Conservation (phyloP, 225 moss, liverwort and hornwort species). For the Polytrichum commune region DNA sequence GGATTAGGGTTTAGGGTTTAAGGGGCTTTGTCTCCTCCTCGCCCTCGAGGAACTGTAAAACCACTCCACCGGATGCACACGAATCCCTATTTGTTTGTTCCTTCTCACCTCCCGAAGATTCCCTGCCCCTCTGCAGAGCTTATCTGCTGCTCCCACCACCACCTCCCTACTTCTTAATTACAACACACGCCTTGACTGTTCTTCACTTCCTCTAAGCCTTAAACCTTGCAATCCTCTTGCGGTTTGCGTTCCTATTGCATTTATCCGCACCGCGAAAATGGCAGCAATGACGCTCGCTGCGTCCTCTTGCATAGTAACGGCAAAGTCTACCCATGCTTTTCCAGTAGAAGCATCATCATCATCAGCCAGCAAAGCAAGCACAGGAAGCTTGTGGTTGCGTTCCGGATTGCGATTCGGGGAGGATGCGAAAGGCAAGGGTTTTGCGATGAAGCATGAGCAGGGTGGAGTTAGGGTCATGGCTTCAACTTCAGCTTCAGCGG, state of each 20-base stretch:
- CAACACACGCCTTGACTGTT: background rate
- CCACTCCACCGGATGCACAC: background rate
- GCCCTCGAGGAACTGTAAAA: background rate
- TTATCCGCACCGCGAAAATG: background rate
- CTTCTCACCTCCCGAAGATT: background rate
- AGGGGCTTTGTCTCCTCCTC: background rate
- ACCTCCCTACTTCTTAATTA: background rate
- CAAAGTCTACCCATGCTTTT: background rate
- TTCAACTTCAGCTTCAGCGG: constrained; percentile 1
- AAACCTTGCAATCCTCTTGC: background rate
- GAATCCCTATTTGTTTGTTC: background rate
- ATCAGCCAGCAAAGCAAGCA: background rate
- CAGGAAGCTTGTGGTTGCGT: background rate
- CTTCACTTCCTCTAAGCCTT: too few relatives aligned
- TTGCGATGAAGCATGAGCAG: constrained; percentile 5
- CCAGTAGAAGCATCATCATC: background rate
- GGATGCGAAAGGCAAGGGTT: background rate
- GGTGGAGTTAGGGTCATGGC: constrained; percentile 11
- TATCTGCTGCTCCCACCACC: background rate
- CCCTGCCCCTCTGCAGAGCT: background rate
- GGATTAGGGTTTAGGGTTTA: constrained; percentile 3
- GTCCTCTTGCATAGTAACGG: background rate
- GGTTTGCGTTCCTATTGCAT: background rate
- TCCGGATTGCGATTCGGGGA: background rate
- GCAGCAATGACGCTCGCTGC: background rate